These are phyloP conservation scores for Clitoria ternatea DNA, from an alignment of 306 rosid genomes.

Conservation along the genomic window DNA sequence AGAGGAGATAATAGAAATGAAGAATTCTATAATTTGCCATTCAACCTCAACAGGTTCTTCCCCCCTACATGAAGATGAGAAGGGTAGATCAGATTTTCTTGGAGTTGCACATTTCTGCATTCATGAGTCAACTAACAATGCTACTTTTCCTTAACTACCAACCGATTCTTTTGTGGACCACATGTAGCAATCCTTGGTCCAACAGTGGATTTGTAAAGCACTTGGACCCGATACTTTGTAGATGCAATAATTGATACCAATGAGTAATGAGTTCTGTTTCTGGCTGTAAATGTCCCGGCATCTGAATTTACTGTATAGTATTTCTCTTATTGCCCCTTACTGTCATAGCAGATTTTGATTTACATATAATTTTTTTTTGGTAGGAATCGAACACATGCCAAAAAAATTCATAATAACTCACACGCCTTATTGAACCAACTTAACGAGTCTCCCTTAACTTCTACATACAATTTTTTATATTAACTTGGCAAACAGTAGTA, in stretches of 20 bases:
- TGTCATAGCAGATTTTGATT: neutral
- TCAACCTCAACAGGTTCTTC: slow-evolving; percentile 90
- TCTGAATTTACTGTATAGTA: neutral
- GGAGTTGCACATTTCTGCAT: slow-evolving; percentile 2
- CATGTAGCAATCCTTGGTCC: slow-evolving; percentile 24
- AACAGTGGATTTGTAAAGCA: slow-evolving; percentile 23
- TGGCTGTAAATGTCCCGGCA: neutral
- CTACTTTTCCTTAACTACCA: slow-evolving; percentile 23
- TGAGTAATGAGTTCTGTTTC: neutral
- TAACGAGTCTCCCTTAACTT: too few relatives aligned
- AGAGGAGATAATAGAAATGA: slow-evolving; percentile 94
- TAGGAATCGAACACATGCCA: too few relatives aligned
- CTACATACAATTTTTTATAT: neutral
- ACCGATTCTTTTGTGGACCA: slow-evolving; percentile 29
- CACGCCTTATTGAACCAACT: too few relatives aligned
- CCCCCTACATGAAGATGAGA: slow-evolving; percentile 58
- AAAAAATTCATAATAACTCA: too few relatives aligned
- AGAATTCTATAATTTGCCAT: slow-evolving; percentile 89
- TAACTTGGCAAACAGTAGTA: neutral
- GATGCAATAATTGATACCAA: slow-evolving; percentile 22
- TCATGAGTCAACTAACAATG: slow-evolving; percentile 13
- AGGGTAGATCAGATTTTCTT: slow-evolving; percentile 11
- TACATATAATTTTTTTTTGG: neutral
- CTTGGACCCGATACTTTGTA: neutral
- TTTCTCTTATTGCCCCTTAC: neutral